A percentile compares a stretch with the other conserved stretches of the same genome.
Evolutionary conservation across 306 rosid species (phyloP).

Genomic region (Quercus aquifolioides): DNA sequence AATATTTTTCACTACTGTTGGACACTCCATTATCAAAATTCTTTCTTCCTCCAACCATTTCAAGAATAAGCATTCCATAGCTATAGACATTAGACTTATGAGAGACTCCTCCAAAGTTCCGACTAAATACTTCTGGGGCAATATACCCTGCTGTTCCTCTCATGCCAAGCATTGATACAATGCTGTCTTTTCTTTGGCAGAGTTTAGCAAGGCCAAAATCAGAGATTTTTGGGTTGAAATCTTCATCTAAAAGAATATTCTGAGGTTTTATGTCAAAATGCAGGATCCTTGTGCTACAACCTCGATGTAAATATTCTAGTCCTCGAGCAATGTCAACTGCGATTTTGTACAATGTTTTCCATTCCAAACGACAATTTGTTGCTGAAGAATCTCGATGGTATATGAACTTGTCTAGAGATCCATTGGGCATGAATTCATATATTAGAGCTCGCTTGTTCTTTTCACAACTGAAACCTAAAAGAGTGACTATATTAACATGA

Average conservation of each 20-base stretch:
- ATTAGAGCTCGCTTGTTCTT: not conserved
- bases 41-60: not conserved
- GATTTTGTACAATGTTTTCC: not conserved
- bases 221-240: not conserved
- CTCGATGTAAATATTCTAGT: not conserved
- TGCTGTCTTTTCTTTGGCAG: not conserved
- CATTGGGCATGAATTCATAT: not conserved
- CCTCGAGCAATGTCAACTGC: not conserved
- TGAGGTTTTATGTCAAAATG: slow-evolving; percentile 12
- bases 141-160: not conserved
- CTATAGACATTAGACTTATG: not conserved
- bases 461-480: not conserved
- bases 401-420: not conserved
- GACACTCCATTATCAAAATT: too few species aligned
- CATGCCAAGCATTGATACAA: not conserved
- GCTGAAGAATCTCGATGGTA: not conserved
- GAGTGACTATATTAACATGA: not conserved
- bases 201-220: slow-evolving; percentile 3
- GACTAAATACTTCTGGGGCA: not conserved
- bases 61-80: not conserved
- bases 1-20: too few species aligned
- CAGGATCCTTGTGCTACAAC: slow-evolving; percentile 1
- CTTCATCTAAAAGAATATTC: not conserved
- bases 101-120: not conserved
- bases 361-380: not conserved